Base-by-base conservation (phyloP, 2,329 filamentous ascomycete species). In the Neopestalotiopsis clavispora region DNA sequence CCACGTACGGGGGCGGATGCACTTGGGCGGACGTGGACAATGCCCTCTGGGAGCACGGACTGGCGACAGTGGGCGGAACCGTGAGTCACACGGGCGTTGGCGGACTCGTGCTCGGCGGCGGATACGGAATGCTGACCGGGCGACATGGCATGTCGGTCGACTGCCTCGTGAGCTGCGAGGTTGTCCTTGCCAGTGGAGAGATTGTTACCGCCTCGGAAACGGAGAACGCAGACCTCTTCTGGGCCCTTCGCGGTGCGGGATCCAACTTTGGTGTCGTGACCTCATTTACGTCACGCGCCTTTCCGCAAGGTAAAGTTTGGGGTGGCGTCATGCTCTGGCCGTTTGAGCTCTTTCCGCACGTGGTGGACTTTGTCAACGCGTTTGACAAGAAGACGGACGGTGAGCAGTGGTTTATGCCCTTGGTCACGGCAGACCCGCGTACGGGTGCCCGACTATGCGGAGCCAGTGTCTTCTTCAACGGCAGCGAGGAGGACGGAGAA, bases 11-110 rank as follows among this genome's bases (percentile, higher is more conserved):
- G 68, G 86, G 87, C 32, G 87, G 88, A 7, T 83, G 84, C 58
- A 74, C 81, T 2, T 89, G 87, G 86, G 79, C 78, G 67, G 85
- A 89, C 72, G 84, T 90, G 13, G 87, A 90, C 71, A 77, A 80
- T 5, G 84, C 83, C 0, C 84, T 84, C 0, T 85, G 80, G 65
- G 76, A 83, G 62, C 78, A 87, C 72, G 83, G 83, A 0, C 82
- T 91, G 2, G 89, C 87, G 2, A 87, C 87, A 1, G 86, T 90
- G 0, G 89, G 88, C 9, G 89, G 89, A 2, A 90, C 88, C 0
- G 87, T 91, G 9, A 87, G 87, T 58, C 86, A 90, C 71, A 91
- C 88, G 1, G 89, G 89, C 3, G 85, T 91, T 5, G 89, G 87
- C 2, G 89, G 87, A 0, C 78, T 91, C 14, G 84, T 85, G 0